Evolutionary conservation across 306 rosid species (phyloP), one percentile per base, ranked within the genome.

Genomic region (Comarum palustre): DNA sequence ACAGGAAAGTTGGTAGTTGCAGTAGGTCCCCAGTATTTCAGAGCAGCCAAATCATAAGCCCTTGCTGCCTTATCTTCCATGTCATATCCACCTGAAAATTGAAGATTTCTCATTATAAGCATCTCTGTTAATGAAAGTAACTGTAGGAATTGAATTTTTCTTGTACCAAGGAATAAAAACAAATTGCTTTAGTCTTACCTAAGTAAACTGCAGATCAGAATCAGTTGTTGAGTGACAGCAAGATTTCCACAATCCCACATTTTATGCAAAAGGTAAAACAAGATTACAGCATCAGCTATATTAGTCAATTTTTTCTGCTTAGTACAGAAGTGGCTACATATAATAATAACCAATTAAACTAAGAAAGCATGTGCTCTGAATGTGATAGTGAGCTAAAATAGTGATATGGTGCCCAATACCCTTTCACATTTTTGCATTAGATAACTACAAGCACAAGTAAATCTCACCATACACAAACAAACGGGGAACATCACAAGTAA

Each of bases 41-140:
- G 83, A 77, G 99, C 99, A 27, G 99, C 99, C 86, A 95, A 86
- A 84, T 95, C 99, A 81, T 95, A 95, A 71, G 99, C 85, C 81
- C 97, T 87, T n/a, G 99, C 97, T 1, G 99, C 99, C 82, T 92
- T 95, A 10, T 95, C 99, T 82, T 95, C 99, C 79, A 91, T 91
- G 84, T 95, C 99, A 86, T 95, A 95, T 59, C 97, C 99, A 83
- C 99, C 99, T 95, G 84, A 79, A 54, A 22, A 17, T 63, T 68
- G 5, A 13, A 58, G 6, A 12, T 3, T 8, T 20, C 29, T 24
- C 11, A 19, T 9, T 25, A 41, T 39, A 6, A 14, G 16, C 19
- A 2, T 10, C 45, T 54, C 29, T 5, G 12, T 46, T 34, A 9
- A 32, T 24, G 41, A 48, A 6, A 69, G 12, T 0, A 42, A 41